phyloP scores from a whole-genome alignment of 2,329 filamentous ascomycete genomes.

The Dothistroma pini region DNA sequence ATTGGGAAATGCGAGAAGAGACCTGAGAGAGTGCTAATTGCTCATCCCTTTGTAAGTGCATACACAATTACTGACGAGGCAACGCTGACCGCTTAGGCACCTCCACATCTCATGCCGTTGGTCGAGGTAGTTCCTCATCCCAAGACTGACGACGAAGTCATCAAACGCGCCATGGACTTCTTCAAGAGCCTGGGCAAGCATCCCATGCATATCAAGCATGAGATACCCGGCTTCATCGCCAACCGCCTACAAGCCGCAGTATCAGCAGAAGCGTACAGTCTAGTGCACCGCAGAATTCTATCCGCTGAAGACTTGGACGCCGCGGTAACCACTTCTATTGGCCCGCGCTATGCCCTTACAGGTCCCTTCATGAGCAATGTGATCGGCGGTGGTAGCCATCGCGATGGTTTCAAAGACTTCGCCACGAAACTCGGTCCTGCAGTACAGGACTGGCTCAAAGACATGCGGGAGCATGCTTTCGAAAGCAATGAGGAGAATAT shows the following conservation, averaged over 20 bases:
- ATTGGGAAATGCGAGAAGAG: constrained; percentile 21
- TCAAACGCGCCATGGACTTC: constrained; percentile 36
- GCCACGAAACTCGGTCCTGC: constrained; percentile 17
- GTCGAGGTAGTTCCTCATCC: constrained; percentile 45
- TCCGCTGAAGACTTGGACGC: constrained; percentile 31
- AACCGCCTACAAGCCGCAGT: constrained; percentile 46
- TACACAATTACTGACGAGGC: too few species aligned
- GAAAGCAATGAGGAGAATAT: constrained; percentile 7
- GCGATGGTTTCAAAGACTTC: constrained; percentile 15
- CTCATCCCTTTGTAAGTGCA: constrained; percentile 40
- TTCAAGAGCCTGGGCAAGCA: constrained; percentile 42
- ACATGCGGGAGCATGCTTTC: constrained; percentile 20
- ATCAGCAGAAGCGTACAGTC: constrained; percentile 36
- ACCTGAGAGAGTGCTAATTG: constrained; percentile 40
- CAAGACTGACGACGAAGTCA: constrained; percentile 28
- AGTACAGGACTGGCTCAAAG: constrained; percentile 13
- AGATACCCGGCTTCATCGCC: constrained; percentile 44
- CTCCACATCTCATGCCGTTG: constrained; percentile 47
- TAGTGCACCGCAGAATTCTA: constrained; percentile 35
- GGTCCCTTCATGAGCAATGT: constrained; percentile 32
- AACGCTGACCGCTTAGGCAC: constrained; percentile 14
- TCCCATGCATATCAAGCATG: constrained; percentile 41
- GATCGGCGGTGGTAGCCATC: constrained; percentile 12
- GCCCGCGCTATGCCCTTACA: constrained; percentile 19
- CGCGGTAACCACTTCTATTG: constrained; percentile 20